These are phyloP conservation scores for Acacia crassicarpa DNA, from an alignment of 306 rosid species.

Conservation along the genomic window DNA sequence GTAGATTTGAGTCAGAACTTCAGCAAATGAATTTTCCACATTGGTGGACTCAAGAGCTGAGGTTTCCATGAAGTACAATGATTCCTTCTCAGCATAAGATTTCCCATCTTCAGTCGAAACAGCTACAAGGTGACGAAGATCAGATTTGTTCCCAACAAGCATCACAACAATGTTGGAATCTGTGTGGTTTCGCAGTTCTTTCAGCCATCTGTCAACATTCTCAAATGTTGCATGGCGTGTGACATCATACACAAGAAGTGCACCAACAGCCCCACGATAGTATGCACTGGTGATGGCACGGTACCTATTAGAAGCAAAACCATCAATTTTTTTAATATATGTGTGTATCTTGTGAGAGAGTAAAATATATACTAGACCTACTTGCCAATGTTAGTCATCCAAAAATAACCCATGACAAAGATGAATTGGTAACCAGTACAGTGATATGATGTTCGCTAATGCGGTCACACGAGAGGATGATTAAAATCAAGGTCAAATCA, in stretches of 20 bases:
- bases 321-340: neutral
- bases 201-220: slow-evolving; percentile 73
- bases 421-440: neutral
- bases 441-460: neutral
- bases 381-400: neutral
- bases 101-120: slow-evolving; percentile 70
- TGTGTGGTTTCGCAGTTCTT: slow-evolving; percentile 69
- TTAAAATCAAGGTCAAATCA: neutral
- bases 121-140: slow-evolving; percentile 75
- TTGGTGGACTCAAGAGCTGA: slow-evolving; percentile 75
- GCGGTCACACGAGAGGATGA: neutral
- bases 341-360: neutral
- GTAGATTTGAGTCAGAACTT: slow-evolving; percentile 66
- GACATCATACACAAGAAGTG: slow-evolving; percentile 70
- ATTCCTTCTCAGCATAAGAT: slow-evolving; percentile 66
- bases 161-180: slow-evolving; percentile 73
- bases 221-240: slow-evolving; percentile 73
- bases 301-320: slow-evolving; percentile 47
- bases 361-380: neutral
- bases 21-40: slow-evolving; percentile 70
- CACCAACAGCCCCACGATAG: slow-evolving; percentile 78
- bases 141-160: slow-evolving; percentile 79
- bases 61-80: slow-evolving; percentile 71
- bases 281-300: slow-evolving; percentile 79
- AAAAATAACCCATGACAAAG: neutral